Evolutionary conservation across 1,284 basidiomycete species (phyloP), one percentile per base, ranked within the genome.

Genomic region (Papiliotrema terrestris): DNA sequence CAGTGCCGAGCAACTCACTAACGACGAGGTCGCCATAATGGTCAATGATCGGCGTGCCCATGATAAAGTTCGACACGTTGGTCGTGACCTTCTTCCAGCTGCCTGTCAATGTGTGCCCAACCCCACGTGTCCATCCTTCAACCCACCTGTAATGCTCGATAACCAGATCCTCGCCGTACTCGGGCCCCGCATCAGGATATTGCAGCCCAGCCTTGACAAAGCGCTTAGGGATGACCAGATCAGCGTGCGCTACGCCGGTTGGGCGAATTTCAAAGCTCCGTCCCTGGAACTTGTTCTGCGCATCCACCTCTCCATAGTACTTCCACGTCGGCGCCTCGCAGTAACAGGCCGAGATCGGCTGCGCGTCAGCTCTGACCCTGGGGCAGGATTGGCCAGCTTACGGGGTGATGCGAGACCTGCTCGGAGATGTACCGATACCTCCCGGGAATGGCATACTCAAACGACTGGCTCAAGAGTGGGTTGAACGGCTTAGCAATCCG

Each of bases 401-500:
- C 70, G 3, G 93, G 92, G 73, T 97, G 94, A 75, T 98, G 94
- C 71, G 87, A 91, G 56, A 97, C 92, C 81, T 97, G 93, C 74
- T 96, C 94, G 1, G 89, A 93, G 44, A 95, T 77, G 73, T 98
- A 98, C 39, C 92, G 84, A 73, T 94, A 98, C 66, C 90, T 83
- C 72, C 87, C 89, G 67, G 95, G 91, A 22, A 90, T 77, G 42
- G 90, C 89, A 70, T 97, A 96, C 77, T 98, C 95, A 68, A 95
- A 98, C 1, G 92, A 95, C 78, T 98, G 94, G 56, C 83, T 81
- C 70, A 86, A 71, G 50, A 78, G 62, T 8, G 75, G 78, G 62
- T 95, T 94, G 78, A 94, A 94, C 0, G 91, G 92, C 75, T 95
- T 94, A n/a, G 91, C 91, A 57, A 96, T 93, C 38, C 92, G 83